Evolutionary conservation across 306 rosid species (phyloP).

Genomic region (Lathyrus sativus): DNA sequence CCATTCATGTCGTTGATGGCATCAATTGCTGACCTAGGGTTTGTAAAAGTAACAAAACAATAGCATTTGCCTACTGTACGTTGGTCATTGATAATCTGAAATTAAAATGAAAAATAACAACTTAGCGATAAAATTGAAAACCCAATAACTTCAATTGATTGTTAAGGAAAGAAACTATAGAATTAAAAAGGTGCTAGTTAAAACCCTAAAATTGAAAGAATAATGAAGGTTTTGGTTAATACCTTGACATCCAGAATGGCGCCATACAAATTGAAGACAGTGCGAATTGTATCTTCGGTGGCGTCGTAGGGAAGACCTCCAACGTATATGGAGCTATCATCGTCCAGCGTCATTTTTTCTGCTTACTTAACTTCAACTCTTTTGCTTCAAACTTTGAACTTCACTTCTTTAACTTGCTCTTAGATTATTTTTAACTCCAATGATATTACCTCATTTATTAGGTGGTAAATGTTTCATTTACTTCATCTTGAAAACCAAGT

Average conservation of each 20-base stretch:
- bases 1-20: slow-evolving; percentile 95
- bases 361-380: background rate
- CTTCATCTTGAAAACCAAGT: no score
- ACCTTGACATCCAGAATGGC: slow-evolving; percentile 88
- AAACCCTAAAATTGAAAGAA: slow-evolving; percentile 30
- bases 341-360: slow-evolving; percentile 74
- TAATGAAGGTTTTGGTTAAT: background rate
- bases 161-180: background rate
- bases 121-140: slow-evolving; percentile 15
- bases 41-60: slow-evolving; percentile 84
- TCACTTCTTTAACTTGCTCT: slow-evolving; percentile 15
- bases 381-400: slow-evolving; percentile 14
- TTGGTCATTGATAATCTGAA: slow-evolving; percentile 83
- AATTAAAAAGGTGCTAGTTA: background rate
- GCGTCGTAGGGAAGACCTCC: slow-evolving; percentile 88
- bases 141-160: background rate
- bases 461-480: no score
- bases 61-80: slow-evolving; percentile 84
- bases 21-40: slow-evolving; percentile 82
- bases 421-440: background rate
- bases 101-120: background rate
- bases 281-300: slow-evolving; percentile 61
- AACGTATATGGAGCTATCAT: slow-evolving; percentile 82
- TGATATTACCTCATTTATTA: background rate
- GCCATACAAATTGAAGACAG: slow-evolving; percentile 78